These are phyloP conservation scores for Talaromyces pinophilus DNA, from an alignment of 2,329 filamentous ascomycete species.

Conservation along the genomic window DNA sequence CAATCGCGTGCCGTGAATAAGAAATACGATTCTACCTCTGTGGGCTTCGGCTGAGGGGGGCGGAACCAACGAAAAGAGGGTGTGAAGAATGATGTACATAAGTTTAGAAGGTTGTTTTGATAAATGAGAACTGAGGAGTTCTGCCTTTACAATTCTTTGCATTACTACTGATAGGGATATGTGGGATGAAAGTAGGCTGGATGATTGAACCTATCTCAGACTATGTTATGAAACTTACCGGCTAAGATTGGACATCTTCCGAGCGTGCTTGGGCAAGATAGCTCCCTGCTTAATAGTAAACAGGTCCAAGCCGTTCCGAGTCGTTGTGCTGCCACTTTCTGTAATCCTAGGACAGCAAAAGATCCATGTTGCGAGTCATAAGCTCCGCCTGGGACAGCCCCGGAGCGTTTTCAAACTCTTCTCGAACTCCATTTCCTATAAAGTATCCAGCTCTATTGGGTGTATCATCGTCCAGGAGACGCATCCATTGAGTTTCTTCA, in stretches of 20 bases:
- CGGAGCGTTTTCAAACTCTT: neutral
- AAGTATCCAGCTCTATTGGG: neutral
- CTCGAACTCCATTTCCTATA: neutral
- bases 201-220: neutral
- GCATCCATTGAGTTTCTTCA: neutral
- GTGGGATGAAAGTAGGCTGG: neutral
- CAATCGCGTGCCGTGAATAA: neutral
- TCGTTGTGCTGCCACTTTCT: neutral
- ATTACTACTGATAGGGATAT: neutral
- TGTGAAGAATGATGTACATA: conserved; percentile 4
- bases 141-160: neutral
- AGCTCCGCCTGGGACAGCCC: neutral
- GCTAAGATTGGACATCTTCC: neutral
- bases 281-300: neutral
- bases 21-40: neutral
- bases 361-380: neutral
- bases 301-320: neutral
- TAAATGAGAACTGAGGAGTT: neutral
- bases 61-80: neutral
- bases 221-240: neutral
- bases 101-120: conserved; percentile 8
- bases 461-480: neutral
- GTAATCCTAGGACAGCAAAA: neutral
- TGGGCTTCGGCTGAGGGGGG: neutral
- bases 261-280: neutral